Evolutionary conservation across 805 yeast genomes (phyloP).

Genomic region (Naumovozyma dairenensis): DNA sequence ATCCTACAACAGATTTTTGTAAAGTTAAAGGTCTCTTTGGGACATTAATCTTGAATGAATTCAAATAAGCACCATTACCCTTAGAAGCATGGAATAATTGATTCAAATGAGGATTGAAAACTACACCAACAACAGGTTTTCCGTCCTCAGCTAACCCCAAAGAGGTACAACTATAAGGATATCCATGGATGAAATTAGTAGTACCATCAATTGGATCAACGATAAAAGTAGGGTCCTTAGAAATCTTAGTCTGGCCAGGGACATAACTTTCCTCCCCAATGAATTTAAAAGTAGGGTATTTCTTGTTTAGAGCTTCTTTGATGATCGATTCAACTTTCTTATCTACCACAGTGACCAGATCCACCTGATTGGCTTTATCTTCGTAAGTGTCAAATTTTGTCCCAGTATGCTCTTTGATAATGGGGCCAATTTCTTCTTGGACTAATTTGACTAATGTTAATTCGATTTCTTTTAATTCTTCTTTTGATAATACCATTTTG

Average conservation of each 20-base stretch:
- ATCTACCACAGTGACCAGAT: slow-evolving; percentile 53
- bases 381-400: slow-evolving; percentile 33
- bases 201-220: slow-evolving; percentile 63
- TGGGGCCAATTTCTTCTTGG: slow-evolving; percentile 20
- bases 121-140: slow-evolving; percentile 50
- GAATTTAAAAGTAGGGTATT: slow-evolving; percentile 42
- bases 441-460: slow-evolving; percentile 15
- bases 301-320: slow-evolving; percentile 19
- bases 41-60: slow-evolving; percentile 31
- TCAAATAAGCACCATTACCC: slow-evolving; percentile 47
- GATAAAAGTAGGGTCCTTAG: slow-evolving; percentile 49
- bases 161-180: slow-evolving; percentile 54
- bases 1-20: slow-evolving; percentile 44
- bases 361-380: slow-evolving; percentile 52
- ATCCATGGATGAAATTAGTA: slow-evolving; percentile 52
- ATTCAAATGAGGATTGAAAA: slow-evolving; percentile 51
- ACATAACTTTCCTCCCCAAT: slow-evolving; percentile 54
- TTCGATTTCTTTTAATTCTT: slow-evolving; percentile 22
- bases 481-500: slow-evolving; percentile 13
- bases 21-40: slow-evolving; percentile 32
- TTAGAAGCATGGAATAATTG: slow-evolving; percentile 44
- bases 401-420: slow-evolving; percentile 19
- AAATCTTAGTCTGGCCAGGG: slow-evolving; percentile 38
- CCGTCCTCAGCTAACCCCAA: slow-evolving; percentile 43
- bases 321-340: slow-evolving; percentile 41